Evolutionary conservation across 2,329 filamentous ascomycete species (phyloP).

Genomic region (Trichoderma lentiforme): DNA sequence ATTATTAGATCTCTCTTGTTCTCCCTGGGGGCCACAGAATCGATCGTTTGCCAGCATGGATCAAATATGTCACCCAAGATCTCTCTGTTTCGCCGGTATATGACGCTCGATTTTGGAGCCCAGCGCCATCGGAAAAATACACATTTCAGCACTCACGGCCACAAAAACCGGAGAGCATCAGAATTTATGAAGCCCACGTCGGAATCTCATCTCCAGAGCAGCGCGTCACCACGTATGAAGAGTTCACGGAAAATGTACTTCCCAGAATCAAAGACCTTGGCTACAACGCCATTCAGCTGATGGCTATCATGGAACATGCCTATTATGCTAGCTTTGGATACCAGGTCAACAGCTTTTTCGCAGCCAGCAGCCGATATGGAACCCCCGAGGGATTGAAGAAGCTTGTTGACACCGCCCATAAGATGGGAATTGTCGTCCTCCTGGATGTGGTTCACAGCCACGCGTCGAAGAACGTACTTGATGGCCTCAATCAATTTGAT

Average conservation of each 20-base stretch:
- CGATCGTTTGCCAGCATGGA: constrained; percentile 92
- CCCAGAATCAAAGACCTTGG: constrained; percentile 85
- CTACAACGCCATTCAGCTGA: constrained; percentile 97
- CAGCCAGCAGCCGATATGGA: constrained; percentile 92
- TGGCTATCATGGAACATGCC: constrained; percentile 99
- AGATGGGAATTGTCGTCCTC: constrained; percentile 84
- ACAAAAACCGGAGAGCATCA: constrained; percentile 77
- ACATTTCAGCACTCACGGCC: constrained; percentile 80
- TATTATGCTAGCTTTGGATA: constrained; percentile 99
- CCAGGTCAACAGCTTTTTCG: constrained; percentile 98
- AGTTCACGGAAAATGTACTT: constrained; percentile 90
- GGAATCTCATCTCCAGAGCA: constrained; percentile 92
- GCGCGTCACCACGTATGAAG: constrained; percentile 89
- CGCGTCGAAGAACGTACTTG: constrained; percentile 93
- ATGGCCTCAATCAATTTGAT: constrained; percentile 94
- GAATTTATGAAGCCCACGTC: constrained; percentile 98
- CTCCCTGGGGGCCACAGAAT: constrained; percentile 75
- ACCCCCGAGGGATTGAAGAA: constrained; percentile 93
- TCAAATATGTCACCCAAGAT: constrained; percentile 95
- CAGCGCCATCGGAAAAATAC: constrained; percentile 71
- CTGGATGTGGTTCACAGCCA: constrained; percentile 97
- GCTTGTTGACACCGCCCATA: constrained; percentile 90
- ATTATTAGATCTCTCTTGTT: constrained; percentile 71
- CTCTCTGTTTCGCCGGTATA: constrained; percentile 85
- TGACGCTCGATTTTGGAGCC: constrained; percentile 97